A percentile compares a stretch with the other conserved stretches of the same genome.
Conservation (phyloP, 2,329 filamentous ascomycete genomes). For the Coniochaeta hoffmannii region DNA sequence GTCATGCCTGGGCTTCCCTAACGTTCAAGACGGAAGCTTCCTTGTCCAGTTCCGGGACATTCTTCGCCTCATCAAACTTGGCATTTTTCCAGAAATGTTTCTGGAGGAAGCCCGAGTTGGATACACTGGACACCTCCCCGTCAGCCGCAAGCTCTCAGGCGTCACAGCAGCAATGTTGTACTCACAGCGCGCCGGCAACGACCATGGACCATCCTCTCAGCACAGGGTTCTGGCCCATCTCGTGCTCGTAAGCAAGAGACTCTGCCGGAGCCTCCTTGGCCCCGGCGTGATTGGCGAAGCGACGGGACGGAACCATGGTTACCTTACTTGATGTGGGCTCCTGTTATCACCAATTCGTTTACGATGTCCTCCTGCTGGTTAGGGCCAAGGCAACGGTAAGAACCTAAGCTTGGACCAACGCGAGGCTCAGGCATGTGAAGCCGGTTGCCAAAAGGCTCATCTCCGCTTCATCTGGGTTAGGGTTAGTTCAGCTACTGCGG, state of each 20-base stretch:
- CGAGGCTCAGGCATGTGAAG: too few relatives aligned
- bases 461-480: too few relatives aligned
- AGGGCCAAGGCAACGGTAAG: too few relatives aligned
- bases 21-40: constrained; percentile 43
- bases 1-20: neutral
- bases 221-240: constrained; percentile 57
- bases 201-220: constrained; percentile 59
- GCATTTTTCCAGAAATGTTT: constrained; percentile 65
- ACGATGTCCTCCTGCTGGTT: too few relatives aligned
- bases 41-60: constrained; percentile 35
- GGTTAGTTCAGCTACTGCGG: too few relatives aligned
- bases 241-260: constrained; percentile 19
- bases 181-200: constrained; percentile 33
- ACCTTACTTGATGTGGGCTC: too few relatives aligned
- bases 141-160: neutral
- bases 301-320: constrained; percentile 3
- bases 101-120: constrained; percentile 53
- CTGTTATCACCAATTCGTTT: too few relatives aligned
- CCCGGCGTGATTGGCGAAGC: constrained; percentile 36
- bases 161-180: neutral
- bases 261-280: constrained; percentile 28
- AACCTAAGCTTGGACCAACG: too few relatives aligned
- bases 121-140: constrained; percentile 37
- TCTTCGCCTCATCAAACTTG: constrained; percentile 39
- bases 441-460: too few relatives aligned